Percentiles rank a stretch among this genome's conserved stretches.
Evolutionary conservation across 495 filamentous ascomycete species (phyloP).

Genomic region (Hypoxylon fragiforme): DNA sequence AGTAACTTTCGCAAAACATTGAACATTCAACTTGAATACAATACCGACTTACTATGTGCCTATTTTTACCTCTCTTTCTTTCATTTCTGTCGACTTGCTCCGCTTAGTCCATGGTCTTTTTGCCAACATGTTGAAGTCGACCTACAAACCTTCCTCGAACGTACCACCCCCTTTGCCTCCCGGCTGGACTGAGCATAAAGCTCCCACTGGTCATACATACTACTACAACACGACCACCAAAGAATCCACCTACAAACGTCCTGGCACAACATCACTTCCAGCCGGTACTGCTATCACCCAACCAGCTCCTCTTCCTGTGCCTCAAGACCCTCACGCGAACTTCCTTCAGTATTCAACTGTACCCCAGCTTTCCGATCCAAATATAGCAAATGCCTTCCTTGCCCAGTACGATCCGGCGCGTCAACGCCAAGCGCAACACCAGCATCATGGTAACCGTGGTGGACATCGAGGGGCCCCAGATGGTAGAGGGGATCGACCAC

Average conservation of each 20-base stretch:
- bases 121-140: slow-evolving; percentile 63
- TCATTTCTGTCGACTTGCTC: too few species aligned
- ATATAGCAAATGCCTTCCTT: slow-evolving; percentile 50
- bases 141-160: slow-evolving; percentile 55
- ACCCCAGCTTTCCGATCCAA: slow-evolving; percentile 51
- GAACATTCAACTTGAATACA: too few species aligned
- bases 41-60: too few species aligned
- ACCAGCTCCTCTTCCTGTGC: slow-evolving; percentile 15
- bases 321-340: slow-evolving; percentile 42
- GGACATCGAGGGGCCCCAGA: slow-evolving; percentile 44
- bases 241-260: slow-evolving; percentile 82
- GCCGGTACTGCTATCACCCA: slow-evolving; percentile 29
- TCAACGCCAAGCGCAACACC: slow-evolving; percentile 31
- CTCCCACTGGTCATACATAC: slow-evolving; percentile 84
- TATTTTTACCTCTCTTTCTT: too few species aligned
- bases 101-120: too few species aligned
- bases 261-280: slow-evolving; percentile 44
- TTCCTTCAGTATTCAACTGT: slow-evolving; percentile 51
- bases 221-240: slow-evolving; percentile 89
- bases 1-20: too few species aligned
- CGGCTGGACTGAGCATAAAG: slow-evolving; percentile 92
- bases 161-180: slow-evolving; percentile 64
- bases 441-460: slow-evolving; percentile 39
- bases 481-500: slow-evolving; percentile 57
- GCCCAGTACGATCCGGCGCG: slow-evolving; percentile 46